phyloP scores from a whole-genome alignment of 768 basidiomycete species.

The Tylopilus rubrobrunneus region DNA sequence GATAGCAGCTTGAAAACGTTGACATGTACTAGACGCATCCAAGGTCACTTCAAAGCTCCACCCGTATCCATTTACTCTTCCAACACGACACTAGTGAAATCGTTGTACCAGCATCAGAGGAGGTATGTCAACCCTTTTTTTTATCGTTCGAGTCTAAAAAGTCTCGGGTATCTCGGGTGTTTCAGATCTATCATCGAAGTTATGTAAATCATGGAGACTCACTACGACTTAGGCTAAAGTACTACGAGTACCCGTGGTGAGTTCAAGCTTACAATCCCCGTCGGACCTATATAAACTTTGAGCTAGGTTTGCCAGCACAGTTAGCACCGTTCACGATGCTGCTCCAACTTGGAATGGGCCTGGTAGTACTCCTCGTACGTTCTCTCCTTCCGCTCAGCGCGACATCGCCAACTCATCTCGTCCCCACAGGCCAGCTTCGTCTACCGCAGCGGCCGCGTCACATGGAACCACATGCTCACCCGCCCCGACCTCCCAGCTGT shows the following conservation, averaged over 20 bases:
- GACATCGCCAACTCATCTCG: background rate
- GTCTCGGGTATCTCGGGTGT: no score
- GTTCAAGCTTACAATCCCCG: background rate
- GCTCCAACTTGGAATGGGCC: conserved; percentile 3
- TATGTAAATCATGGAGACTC: no score
- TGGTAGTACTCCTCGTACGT: conserved; percentile 13
- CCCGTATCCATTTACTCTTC: background rate
- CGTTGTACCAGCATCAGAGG: no score
- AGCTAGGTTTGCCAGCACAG: no score
- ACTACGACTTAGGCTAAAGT: no score
- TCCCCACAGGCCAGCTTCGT: conserved; percentile 37
- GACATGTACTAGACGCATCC: no score
- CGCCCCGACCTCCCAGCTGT: conserved; percentile 44
- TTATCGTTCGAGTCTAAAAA: background rate
- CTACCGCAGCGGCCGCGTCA: conserved; percentile 43
- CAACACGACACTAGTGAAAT: background rate
- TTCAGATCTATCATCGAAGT: no score
- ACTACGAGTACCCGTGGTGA: no score
- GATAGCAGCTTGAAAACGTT: no score
- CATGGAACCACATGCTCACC: conserved; percentile 39
- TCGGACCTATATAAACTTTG: no score
- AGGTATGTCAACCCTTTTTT: background rate
- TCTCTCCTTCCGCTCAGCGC: background rate
- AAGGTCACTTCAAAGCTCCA: no score
- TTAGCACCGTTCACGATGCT: conserved; percentile 6